Base-by-base conservation (phyloP, 495 filamentous ascomycete genomes). In the Corynascus novoguineensis region DNA sequence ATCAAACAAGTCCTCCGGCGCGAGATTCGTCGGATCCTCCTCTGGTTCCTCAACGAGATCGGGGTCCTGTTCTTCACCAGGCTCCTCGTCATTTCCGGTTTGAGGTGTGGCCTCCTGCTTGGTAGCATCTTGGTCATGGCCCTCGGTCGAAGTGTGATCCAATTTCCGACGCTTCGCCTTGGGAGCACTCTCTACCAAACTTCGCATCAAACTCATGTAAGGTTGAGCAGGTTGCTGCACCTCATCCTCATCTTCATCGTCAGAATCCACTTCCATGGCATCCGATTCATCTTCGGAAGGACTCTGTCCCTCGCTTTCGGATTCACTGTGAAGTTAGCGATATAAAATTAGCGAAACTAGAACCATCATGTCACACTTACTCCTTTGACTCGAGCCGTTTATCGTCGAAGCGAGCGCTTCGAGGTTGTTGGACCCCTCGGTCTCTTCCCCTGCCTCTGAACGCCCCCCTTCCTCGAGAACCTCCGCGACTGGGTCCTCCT, bases 121-220 rank as follows among this genome's bases (percentile, higher is more conserved):
- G 1, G 45, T 1, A 28, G 53, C 24, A 27, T 60, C 38, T 6
- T 45, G 40, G 29, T 62, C 44, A 10, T 59, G 40, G 29, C 61
- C 44, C 12, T 59, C 58, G n/a, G 50, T 31, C 4, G 61, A 44
- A 15, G 52, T n/a, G 34, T 78, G 77, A 17, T 79, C 74, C 27
- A 89, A 62, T 64, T 89, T 92, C 63, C 86, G 77, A 70, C 79
- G 81, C 68, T 92, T 95, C 11, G 78, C 70, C 56, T 73, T 79
- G 50, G 83, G 83, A 44, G 76, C 75, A 7, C 78, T 71, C 14
- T 84, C 78, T 25, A 73, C 63, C 27, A 91, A 71, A 42, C 84
- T 78, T 60, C 87, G 79, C 65, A 91, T 75, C 27, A 90, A 71
- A 59, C 83, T 81, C 58, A 81, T 79, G 61, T 90, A 90, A 1